A percentile compares a stretch with the other conserved stretches of the same genome.
Conservation (phyloP, 1,284 basidiomycete species). For the Papiliotrema nemorosa region DNA sequence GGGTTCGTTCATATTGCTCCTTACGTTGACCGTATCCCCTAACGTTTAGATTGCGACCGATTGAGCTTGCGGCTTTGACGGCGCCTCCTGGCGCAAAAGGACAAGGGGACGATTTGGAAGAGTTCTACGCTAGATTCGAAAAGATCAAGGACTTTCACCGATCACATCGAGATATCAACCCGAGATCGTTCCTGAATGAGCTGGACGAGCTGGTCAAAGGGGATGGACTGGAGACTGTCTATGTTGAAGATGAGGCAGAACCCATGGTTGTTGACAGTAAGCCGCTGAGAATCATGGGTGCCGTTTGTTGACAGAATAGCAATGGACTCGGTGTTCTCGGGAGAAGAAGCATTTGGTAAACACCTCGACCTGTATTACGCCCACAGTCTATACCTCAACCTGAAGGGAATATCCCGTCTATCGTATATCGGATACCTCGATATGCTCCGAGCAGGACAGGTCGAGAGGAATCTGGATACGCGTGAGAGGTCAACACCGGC, state of each 20-base stretch:
- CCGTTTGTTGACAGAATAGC: conserved; percentile 53
- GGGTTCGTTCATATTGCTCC: conserved; percentile 37
- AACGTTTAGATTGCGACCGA: conserved; percentile 52
- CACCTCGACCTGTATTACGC: conserved; percentile 90
- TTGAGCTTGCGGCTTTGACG: conserved; percentile 49
- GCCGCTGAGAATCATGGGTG: conserved; percentile 11
- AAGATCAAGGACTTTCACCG: conserved; percentile 94
- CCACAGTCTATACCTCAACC: conserved; percentile 84
- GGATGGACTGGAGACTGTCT: conserved; percentile 43
- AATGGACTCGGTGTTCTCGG: conserved; percentile 83
- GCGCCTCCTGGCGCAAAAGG: conserved; percentile 49
- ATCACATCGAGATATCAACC: conserved; percentile 84
- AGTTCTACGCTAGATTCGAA: conserved; percentile 91
- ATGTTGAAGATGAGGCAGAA: conserved; percentile 65
- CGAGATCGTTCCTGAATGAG: conserved; percentile 75
- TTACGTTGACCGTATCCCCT: conserved; percentile 55
- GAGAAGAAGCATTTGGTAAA: conserved; percentile 91
- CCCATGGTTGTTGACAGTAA: conserved; percentile 56
- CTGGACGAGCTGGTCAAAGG: conserved; percentile 62
- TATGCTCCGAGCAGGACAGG: conserved; percentile 55
- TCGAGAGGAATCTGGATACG: conserved; percentile 63
- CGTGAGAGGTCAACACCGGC: conserved; percentile 70
- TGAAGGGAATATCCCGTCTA: conserved; percentile 75
- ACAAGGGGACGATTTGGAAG: conserved; percentile 66
- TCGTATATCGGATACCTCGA: conserved; percentile 91